Evolutionary conservation across 2,329 filamentous ascomycete genomes (phyloP), one percentile per base, ranked within the genome.

Genomic region (Cordyceps javanica): DNA sequence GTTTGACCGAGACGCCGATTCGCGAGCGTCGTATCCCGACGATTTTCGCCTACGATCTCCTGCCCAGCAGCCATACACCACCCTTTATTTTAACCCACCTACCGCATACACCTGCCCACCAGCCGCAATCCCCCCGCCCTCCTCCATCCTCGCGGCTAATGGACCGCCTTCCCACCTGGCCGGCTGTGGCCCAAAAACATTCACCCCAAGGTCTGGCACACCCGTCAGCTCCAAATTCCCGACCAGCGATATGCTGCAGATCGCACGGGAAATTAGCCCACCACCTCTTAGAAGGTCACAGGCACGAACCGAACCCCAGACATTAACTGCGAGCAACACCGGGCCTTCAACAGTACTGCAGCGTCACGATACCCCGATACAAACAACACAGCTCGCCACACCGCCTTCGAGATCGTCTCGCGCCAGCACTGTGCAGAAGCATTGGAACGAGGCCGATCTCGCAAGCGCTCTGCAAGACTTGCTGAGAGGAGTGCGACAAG

Each of bases 401-500:
- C 60, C 59, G 38, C 64, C 48, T 16, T 53, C 56, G 19, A 39
- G 32, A 36, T 9, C 32, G 6, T 52, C 41, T 14, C 39, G 49
- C 10, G 11, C 28, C 14, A 45, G 21, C 23, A 3, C 6, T 28
- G 46, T 8, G 16, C 23, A 42, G 14, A 38, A 19, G 3, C 28
- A 58, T 23, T 57, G 55, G 55, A 45, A 44, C 26, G 28, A 45
- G 38, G 16, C 36, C 11, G 55, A 57, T 1, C 16, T 57, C 36
- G 19, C 46, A 9, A 36, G n/a, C 5, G 39, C 38, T 10, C 69
- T 83, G 28, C 68, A 66, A 9, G 60, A 67, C 2, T 74, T 76
- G 52, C 70, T 74, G 16, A 67, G 69, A 34, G 74, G 79, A 25
- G 75, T 83, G 28, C 72, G 73, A 52, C 68, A 72, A 13, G 73